Evolutionary conservation across 371 early-diverging fungal species (phyloP).

Genomic region (Mortierella sp.): DNA sequence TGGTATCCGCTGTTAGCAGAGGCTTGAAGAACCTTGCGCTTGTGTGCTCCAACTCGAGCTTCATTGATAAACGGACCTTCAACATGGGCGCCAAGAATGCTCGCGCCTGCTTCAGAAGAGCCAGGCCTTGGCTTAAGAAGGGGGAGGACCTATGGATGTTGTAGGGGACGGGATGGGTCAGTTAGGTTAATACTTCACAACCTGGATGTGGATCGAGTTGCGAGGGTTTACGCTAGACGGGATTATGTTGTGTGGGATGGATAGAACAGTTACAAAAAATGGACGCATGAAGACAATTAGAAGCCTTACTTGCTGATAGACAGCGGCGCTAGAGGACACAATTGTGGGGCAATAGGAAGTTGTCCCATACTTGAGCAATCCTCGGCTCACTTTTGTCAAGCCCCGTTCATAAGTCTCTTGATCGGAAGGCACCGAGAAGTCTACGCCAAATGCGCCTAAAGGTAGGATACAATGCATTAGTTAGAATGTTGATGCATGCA

Average conservation of each 20-base stretch:
- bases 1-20: conserved; percentile 74
- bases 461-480: neutral
- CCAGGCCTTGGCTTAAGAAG: conserved; percentile 79
- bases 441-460: conserved; percentile 84
- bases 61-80: conserved; percentile 89
- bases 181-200: neutral
- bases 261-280: neutral
- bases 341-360: conserved; percentile 90
- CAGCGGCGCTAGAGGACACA: conserved; percentile 80
- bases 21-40: conserved; percentile 70
- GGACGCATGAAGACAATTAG: neutral
- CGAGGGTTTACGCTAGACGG: neutral
- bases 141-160: conserved; percentile 67
- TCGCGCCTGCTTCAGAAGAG: conserved; percentile 75
- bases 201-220: neutral
- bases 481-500: neutral
- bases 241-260: neutral
- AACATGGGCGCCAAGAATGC: conserved; percentile 85
- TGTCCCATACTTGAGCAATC: conserved; percentile 82
- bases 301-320: conserved; percentile 76
- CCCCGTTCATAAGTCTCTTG: conserved; percentile 61
- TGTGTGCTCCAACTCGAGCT: conserved; percentile 85
- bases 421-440: conserved; percentile 80
- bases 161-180: neutral
- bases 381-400: conserved; percentile 77